These are phyloP conservation scores for Liquidambar formosana DNA, from an alignment of 164 flowering plant genomes.

Conservation along the genomic window DNA sequence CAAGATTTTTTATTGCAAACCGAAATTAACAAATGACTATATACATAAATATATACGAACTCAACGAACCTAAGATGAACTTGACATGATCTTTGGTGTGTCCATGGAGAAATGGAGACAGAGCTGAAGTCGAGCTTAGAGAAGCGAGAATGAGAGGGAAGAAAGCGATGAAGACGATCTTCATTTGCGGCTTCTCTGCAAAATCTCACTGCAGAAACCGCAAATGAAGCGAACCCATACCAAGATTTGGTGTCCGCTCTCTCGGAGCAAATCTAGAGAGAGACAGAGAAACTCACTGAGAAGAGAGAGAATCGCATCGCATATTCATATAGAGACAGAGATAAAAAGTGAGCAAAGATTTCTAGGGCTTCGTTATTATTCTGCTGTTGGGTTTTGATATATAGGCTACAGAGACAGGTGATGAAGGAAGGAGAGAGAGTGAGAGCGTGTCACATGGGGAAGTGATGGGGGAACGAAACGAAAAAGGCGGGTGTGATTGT, in stretches of 20 bases:
- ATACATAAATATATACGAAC: neutral
- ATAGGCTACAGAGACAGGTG: too few relatives aligned
- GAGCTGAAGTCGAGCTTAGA: constrained; percentile 19
- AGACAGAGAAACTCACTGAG: neutral
- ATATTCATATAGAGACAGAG: neutral
- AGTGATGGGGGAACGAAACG: neutral
- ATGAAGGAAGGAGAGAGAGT: constrained; percentile 7
- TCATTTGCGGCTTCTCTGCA: constrained; percentile 17
- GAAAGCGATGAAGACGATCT: constrained; percentile 8
- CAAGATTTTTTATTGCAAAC: neutral
- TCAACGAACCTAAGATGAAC: constrained; percentile 31
- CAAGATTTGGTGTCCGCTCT: neutral
- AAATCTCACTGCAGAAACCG: constrained; percentile 2
- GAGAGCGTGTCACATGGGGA: constrained; percentile 21
- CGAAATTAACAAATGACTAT: too few relatives aligned
- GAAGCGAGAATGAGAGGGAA: constrained; percentile 8
- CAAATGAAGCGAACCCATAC: constrained; percentile 13
- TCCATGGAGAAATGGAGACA: constrained; percentile 11
- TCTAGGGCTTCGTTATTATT: neutral
- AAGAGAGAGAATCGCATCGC: neutral
- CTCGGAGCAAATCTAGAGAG: neutral
- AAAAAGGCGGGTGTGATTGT: constrained; percentile 31
- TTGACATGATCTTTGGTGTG: constrained; percentile 7
- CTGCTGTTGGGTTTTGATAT: neutral
- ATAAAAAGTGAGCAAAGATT: constrained; percentile 1